Percentiles rank a stretch among this genome's conserved stretches.
Conservation (phyloP, 768 basidiomycete genomes). For the Filobasidium wieringae region DNA sequence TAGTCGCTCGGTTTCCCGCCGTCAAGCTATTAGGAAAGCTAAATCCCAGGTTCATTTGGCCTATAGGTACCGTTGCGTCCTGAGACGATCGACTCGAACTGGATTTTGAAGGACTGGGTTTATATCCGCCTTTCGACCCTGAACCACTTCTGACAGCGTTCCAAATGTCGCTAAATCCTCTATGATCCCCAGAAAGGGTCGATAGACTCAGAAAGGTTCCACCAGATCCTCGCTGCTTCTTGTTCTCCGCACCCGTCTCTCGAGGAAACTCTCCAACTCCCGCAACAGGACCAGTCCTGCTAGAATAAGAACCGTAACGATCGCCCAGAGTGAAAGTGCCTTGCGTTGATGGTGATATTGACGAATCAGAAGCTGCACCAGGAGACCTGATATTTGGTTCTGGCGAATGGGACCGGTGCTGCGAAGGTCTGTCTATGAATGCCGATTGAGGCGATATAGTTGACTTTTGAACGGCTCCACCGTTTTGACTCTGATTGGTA, state of each 20-base stretch:
- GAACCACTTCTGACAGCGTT: neutral
- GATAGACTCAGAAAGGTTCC: neutral
- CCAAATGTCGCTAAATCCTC: neutral
- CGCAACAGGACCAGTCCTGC: neutral
- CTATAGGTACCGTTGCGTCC: neutral
- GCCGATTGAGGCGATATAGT: neutral
- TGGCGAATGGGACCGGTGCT: no score
- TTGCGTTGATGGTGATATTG: neutral
- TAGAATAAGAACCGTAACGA: neutral
- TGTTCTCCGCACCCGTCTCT: neutral
- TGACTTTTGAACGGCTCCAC: neutral
- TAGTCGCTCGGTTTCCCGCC: neutral
- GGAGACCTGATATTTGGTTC: no score
- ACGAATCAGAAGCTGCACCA: neutral
- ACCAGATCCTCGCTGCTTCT: neutral
- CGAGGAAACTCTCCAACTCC: neutral
- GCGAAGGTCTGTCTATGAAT: neutral
- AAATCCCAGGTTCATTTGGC: neutral
- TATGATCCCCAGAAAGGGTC: neutral
- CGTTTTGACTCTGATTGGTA: neutral
- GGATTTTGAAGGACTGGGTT: no score
- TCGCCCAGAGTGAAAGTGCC: neutral
- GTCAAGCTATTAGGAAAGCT: neutral
- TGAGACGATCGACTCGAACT: no score
- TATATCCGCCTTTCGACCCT: neutral